phyloP scores from a whole-genome alignment of 2,329 filamentous ascomycete species.

The Stagonosporopsis vannaccii region DNA sequence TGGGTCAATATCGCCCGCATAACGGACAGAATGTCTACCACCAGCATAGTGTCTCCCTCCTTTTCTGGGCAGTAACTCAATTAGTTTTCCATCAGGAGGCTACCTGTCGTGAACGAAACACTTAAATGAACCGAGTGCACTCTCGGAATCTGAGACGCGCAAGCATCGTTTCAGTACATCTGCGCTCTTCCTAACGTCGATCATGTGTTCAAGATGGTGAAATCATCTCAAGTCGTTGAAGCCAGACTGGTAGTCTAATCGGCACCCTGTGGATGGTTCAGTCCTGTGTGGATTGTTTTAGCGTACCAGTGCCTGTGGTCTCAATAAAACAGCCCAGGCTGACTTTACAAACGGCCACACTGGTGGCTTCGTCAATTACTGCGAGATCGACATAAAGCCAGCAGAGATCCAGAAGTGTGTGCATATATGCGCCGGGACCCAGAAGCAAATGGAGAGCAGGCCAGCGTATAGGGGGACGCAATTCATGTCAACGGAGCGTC shows the following conservation, averaged over 20 bases:
- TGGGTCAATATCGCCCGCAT: neutral
- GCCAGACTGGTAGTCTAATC: neutral
- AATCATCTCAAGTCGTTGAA: neutral
- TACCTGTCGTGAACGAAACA: no score
- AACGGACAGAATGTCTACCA: neutral
- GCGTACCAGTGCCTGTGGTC: neutral
- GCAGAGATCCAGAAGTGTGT: neutral
- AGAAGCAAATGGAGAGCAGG: neutral
- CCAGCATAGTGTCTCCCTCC: neutral
- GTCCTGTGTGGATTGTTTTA: neutral
- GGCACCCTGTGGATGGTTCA: neutral
- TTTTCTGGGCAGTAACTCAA: neutral
- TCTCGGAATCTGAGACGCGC: neutral
- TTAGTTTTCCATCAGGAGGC: no score
- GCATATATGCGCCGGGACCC: neutral
- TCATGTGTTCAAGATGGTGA: neutral
- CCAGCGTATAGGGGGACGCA: neutral
- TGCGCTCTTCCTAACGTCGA: neutral
- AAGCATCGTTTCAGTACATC: neutral
- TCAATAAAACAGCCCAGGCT: neutral
- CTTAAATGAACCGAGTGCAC: neutral
- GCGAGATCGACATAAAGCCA: neutral
- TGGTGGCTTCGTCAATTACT: neutral
- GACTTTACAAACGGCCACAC: neutral
- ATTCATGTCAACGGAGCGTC: neutral